phyloP scores from a whole-genome alignment of 306 rosid species.

The Quercus aquifolioides region DNA sequence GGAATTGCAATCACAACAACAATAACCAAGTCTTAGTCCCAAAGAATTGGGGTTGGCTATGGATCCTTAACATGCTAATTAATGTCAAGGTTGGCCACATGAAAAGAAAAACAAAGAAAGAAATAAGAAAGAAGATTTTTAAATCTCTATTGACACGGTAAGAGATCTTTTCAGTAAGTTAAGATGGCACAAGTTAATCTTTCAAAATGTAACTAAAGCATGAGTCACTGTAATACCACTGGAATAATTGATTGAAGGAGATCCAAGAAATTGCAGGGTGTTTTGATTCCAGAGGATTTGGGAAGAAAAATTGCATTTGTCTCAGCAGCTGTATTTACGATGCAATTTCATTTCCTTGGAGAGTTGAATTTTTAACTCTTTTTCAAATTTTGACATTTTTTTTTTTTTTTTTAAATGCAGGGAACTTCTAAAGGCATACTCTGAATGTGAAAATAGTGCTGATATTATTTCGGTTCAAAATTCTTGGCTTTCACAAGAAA shows the following conservation, averaged over 20 bases:
- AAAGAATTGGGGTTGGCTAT: no score
- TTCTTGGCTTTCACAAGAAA: conserved; percentile 74
- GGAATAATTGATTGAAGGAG: not conserved
- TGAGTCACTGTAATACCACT: not conserved
- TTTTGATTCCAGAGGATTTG: conserved; percentile 7
- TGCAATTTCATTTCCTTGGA: conserved; percentile 7
- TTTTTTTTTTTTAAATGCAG: conserved; percentile 31
- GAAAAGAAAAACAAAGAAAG: not conserved
- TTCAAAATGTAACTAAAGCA: not conserved
- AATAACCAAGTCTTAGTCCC: no score
- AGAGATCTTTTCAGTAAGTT: not conserved
- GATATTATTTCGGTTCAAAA: conserved; percentile 80
- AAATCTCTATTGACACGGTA: not conserved
- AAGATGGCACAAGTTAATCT: not conserved
- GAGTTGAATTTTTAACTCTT: not conserved
- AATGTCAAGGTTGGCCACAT: no score
- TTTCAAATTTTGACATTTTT: not conserved
- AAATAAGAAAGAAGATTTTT: not conserved
- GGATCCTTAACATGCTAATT: no score
- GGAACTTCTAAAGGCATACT: conserved; percentile 82
- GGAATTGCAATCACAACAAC: not conserved
- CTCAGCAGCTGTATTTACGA: not conserved
- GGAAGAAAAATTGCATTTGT: not conserved
- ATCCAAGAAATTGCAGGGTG: not conserved
- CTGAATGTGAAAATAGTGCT: conserved; percentile 72